A percentile compares a stretch with the other conserved stretches of the same genome.
phyloP scores from a whole-genome alignment of 106 monocot genomes.

The Dactylorhiza incarnata region DNA sequence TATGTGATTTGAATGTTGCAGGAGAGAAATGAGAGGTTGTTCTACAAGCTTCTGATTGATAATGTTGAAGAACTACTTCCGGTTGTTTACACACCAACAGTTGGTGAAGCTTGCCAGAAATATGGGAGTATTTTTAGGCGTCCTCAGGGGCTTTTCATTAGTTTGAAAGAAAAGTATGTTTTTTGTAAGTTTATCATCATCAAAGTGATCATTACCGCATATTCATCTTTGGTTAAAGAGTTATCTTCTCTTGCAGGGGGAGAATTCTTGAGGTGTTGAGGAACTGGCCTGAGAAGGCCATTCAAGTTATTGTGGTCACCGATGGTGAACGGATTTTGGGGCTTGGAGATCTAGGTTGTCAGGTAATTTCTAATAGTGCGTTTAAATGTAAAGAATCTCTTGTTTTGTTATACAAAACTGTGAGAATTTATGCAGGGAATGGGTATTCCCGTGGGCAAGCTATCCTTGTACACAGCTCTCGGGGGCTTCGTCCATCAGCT shows the following conservation, averaged over 20 bases:
- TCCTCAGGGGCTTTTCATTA: slow-evolving; percentile 29
- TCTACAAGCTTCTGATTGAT: slow-evolving; percentile 29
- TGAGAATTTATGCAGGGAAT: slow-evolving; percentile 16
- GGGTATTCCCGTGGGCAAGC: slow-evolving; percentile 29
- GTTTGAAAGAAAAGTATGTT: slow-evolving; percentile 22
- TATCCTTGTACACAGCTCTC: slow-evolving; percentile 20
- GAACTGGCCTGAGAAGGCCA: slow-evolving; percentile 31
- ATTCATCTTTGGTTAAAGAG: no score
- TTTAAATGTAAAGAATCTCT: no score
- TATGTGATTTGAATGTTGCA: neutral
- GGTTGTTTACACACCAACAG: slow-evolving; percentile 26
- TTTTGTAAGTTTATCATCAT: neutral
- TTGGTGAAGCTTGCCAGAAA: slow-evolving; percentile 31
- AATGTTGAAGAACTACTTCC: slow-evolving; percentile 28
- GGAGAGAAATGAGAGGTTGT: slow-evolving; percentile 34
- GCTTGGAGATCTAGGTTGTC: slow-evolving; percentile 28
- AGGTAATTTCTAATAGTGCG: neutral
- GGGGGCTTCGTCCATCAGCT: slow-evolving; percentile 27
- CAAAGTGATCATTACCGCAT: no score
- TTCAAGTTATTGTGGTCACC: slow-evolving; percentile 29
- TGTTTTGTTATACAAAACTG: neutral
- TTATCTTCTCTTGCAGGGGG: slow-evolving; percentile 1
- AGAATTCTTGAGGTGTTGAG: slow-evolving; percentile 28
- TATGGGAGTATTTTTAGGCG: slow-evolving; percentile 27
- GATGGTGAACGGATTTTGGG: slow-evolving; percentile 31